Evolutionary conservation across 2,329 filamentous ascomycete species (phyloP).

Genomic region (Ophiostoma sp.): DNA sequence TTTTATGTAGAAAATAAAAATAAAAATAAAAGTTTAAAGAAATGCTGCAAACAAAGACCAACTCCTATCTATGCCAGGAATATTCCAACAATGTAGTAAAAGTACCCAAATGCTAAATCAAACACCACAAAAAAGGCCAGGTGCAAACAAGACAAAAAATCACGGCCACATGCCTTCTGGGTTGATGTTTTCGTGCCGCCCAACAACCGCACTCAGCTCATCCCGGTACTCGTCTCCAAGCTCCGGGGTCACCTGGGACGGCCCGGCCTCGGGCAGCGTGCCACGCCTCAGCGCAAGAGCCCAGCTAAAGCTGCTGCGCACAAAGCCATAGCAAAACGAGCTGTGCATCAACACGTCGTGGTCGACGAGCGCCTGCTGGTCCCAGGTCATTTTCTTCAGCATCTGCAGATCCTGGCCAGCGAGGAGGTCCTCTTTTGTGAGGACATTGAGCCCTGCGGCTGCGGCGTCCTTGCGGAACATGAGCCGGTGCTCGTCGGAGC

Average conservation of each 20-base stretch:
- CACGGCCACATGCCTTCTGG: slow-evolving; percentile 15
- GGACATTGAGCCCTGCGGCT: slow-evolving; percentile 31
- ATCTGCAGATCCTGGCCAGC: slow-evolving; percentile 30
- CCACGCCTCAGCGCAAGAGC: slow-evolving; percentile 19
- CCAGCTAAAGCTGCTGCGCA: slow-evolving; percentile 25
- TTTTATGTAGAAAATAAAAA: neutral
- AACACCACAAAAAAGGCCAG: neutral
- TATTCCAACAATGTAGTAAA: neutral
- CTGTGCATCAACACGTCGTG: slow-evolving; percentile 25
- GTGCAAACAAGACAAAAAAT: neutral
- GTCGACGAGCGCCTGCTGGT: slow-evolving; percentile 26
- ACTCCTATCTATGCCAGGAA: neutral
- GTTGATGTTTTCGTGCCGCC: slow-evolving; percentile 9
- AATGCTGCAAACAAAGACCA: neutral
- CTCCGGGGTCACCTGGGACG: slow-evolving; percentile 12
- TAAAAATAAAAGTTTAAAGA: neutral
- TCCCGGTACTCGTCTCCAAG: slow-evolving; percentile 10
- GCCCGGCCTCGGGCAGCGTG: slow-evolving; percentile 22
- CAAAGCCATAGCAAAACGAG: slow-evolving; percentile 21
- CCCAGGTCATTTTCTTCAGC: slow-evolving; percentile 34
- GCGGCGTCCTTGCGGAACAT: slow-evolving; percentile 32
- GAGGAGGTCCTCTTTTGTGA: slow-evolving; percentile 37
- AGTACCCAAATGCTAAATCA: neutral
- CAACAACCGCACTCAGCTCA: slow-evolving; percentile 1
- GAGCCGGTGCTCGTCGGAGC: slow-evolving; percentile 32